Base-by-base conservation (phyloP, 169 alveolate species). In the Plasmodium gonderi region DNA sequence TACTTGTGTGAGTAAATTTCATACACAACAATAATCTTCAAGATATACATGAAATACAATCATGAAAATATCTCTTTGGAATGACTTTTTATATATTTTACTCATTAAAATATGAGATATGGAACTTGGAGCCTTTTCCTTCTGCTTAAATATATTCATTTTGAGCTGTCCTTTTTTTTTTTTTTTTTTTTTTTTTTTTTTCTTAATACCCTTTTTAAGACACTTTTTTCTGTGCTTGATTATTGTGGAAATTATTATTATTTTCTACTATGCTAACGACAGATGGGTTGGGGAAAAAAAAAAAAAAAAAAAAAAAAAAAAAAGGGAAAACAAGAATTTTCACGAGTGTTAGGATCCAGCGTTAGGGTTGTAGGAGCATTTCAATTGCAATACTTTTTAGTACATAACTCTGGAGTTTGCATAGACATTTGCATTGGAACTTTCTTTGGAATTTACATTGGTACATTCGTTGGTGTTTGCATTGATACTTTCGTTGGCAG, bases 41-140 rank as follows among this genome's bases (percentile, higher is more conserved):
- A 3, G n/a, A 60, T n/a, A 60, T 60, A 23, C 40, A 36, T 23
- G 38, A 0, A 54, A 60, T 36, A 60, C 72, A 60, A 29, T 60
- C 72, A 14, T 36, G 26, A 12, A 36, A 23, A 8, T 54, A 20
- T 14, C 60, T 38, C 14, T 60, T 38, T 79, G n/a, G 38, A 67
- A 82, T 54, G 67, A 51, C 23, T 54, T 54, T 49, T 9, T 26
- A n/a, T n/a, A n/a, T n/a, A 40, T 81, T 29, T 85, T 85, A 85
- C 92, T 85, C 23, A 85, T 85, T 64, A 85, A 85, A 74, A 85
- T 60, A 20, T 85, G 92, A 54, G 92, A 75, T 75, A 85, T 85
- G 45, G 92, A 74, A 85, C 47, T 85, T 36, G 91, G 33, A 17
- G 77, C 23, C 26, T 74, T 85, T 38, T 49, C 38, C 45, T 74